These are phyloP conservation scores for Phyllosticta citrichinensis DNA, from an alignment of 2,329 filamentous ascomycete genomes.

Conservation along the genomic window DNA sequence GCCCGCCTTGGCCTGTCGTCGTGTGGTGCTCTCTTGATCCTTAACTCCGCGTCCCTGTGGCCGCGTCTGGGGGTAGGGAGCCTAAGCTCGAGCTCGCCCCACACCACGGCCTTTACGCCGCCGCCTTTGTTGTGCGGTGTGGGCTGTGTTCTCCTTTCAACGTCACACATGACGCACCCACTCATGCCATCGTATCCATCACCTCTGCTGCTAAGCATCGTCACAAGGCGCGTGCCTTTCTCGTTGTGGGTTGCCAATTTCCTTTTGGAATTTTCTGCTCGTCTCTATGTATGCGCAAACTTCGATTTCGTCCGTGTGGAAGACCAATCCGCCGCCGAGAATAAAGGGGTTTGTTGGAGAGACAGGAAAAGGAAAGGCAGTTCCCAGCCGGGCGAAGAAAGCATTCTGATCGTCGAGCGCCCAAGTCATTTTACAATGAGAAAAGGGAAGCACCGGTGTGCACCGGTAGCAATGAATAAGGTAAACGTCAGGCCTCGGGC, in stretches of 20 bases:
- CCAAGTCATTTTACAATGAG: neutral
- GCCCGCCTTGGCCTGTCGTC: neutral
- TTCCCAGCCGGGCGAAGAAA: neutral
- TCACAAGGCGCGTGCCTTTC: neutral
- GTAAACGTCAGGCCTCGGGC: neutral
- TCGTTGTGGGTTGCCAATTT: neutral
- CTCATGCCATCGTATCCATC: neutral
- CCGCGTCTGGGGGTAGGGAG: neutral
- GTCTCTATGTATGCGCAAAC: neutral
- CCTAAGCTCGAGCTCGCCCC: neutral
- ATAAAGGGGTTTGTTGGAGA: neutral
- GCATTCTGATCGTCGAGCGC: constrained; percentile 4
- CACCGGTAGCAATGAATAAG: neutral
- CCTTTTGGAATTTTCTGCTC: neutral
- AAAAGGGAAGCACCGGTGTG: neutral
- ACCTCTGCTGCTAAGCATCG: neutral
- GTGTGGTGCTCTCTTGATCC: neutral
- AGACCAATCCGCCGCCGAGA: neutral
- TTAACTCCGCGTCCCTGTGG: neutral
- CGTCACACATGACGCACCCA: neutral
- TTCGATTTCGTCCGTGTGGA: neutral
- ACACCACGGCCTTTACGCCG: neutral
- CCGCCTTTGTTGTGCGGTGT: neutral
- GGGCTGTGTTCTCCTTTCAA: neutral
- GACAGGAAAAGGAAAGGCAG: constrained; percentile 5